phyloP scores from a whole-genome alignment of 148 eudicot genomes.

The Rhododendron mucronatum region DNA sequence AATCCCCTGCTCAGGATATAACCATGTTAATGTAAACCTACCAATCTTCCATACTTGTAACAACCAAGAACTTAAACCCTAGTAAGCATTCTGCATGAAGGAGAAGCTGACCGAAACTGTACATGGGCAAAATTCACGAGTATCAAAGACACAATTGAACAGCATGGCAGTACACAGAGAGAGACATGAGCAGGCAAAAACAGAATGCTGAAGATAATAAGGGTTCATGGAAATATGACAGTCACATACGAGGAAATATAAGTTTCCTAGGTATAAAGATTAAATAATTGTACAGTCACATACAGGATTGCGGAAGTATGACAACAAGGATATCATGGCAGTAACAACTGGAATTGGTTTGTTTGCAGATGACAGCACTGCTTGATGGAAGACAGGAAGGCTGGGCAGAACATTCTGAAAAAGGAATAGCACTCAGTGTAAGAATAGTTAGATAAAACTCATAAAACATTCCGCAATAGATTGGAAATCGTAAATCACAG shows the following conservation, averaged over 20 bases:
- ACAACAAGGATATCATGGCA: constrained; percentile 74
- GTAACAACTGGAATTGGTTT: constrained; percentile 70
- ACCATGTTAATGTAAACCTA: neutral
- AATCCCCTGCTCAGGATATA: neutral
- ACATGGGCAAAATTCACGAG: neutral
- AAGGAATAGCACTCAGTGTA: constrained; percentile 9
- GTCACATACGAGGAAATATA: neutral
- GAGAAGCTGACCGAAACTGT: neutral
- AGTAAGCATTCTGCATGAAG: neutral
- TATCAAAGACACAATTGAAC: neutral
- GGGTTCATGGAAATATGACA: neutral
- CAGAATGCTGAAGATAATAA: neutral
- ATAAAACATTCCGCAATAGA: neutral
- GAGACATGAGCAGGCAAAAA: neutral
- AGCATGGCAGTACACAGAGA: neutral
- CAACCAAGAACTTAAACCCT: neutral
- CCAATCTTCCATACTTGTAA: neutral
- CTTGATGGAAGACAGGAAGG: constrained; percentile 59
- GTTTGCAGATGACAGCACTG: constrained; percentile 55
- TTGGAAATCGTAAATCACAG: neutral
- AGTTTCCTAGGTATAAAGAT: neutral
- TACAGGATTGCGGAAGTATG: constrained; percentile 77
- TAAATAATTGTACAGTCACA: constrained; percentile 10
- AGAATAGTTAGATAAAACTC: neutral
- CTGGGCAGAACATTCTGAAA: constrained; percentile 57